Percentiles rank a stretch among this genome's conserved stretches.
Conservation (phyloP, 495 filamentous ascomycete species). For the Neurospora africana region DNA sequence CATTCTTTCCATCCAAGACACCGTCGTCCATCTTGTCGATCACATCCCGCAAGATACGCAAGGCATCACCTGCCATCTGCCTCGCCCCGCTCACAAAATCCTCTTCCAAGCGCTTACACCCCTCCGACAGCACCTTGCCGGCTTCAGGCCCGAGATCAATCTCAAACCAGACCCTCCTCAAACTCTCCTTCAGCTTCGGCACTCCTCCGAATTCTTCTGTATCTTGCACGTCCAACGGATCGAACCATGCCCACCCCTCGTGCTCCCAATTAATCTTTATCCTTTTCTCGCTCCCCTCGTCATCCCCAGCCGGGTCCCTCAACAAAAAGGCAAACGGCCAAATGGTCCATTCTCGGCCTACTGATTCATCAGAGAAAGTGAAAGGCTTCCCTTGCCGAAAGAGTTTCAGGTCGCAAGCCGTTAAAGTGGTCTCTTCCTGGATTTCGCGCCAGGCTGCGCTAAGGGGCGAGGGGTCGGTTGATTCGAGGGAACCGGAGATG, state of each 20-base stretch:
- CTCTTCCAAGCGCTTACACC: slow-evolving; percentile 35
- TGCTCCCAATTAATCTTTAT: slow-evolving; percentile 58
- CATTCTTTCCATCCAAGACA: neutral
- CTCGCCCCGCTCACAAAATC: slow-evolving; percentile 49
- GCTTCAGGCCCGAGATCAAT: slow-evolving; percentile 30
- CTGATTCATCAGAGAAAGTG: slow-evolving; percentile 40
- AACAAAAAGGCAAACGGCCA: slow-evolving; percentile 52
- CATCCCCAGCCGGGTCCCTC: slow-evolving; percentile 22
- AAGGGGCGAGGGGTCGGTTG: slow-evolving; percentile 37
- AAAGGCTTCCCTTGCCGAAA: slow-evolving; percentile 50
- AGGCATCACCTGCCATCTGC: slow-evolving; percentile 41
- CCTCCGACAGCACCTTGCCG: slow-evolving; percentile 31
- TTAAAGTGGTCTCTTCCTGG: slow-evolving; percentile 50
- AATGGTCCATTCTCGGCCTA: slow-evolving; percentile 51
- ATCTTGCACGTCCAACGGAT: slow-evolving; percentile 32
- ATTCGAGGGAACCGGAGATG: slow-evolving; percentile 50
- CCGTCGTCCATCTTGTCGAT: slow-evolving; percentile 13
- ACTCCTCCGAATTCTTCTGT: slow-evolving; percentile 38
- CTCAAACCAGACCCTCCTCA: slow-evolving; percentile 49
- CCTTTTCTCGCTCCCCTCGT: slow-evolving; percentile 24
- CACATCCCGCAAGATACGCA: slow-evolving; percentile 37
- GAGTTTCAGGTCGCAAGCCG: slow-evolving; percentile 31
- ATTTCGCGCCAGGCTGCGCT: slow-evolving; percentile 53
- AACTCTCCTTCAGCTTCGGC: slow-evolving; percentile 43
- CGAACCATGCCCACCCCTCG: slow-evolving; percentile 45